A percentile compares a stretch with the other conserved stretches of the same genome.
Evolutionary conservation across 208 protist species (phyloP).

Genomic region (Polymyxa betae): DNA sequence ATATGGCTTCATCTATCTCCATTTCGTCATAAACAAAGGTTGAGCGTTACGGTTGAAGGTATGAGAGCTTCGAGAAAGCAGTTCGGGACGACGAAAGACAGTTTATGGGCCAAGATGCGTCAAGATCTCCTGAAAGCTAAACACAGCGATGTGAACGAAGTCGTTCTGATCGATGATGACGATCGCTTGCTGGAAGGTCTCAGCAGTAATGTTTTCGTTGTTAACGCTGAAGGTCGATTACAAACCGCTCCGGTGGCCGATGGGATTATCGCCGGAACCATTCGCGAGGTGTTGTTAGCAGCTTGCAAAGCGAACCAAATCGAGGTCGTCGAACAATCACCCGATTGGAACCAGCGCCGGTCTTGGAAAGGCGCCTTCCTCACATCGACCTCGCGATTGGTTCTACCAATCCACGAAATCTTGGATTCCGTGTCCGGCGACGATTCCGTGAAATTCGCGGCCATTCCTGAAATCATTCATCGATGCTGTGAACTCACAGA

Average conservation of each 20-base stretch:
- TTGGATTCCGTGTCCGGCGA: not conserved
- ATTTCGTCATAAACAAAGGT: not conserved
- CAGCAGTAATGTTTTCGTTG: conserved; percentile 12
- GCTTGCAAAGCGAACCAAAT: not conserved
- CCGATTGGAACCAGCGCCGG: not conserved
- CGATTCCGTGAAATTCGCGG: not conserved
- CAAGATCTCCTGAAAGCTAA: not conserved
- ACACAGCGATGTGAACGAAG: not conserved
- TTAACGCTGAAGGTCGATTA: not conserved
- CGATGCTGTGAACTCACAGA: not conserved
- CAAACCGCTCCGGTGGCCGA: not conserved
- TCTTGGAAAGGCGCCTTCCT: conserved; percentile 1
- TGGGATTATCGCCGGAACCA: conserved; percentile 2
- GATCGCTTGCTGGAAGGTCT: not conserved
- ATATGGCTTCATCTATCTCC: not conserved
- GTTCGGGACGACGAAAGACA: conserved; percentile 29
- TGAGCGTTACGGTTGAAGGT: not conserved
- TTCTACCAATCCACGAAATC: not conserved
- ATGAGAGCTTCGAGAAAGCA: not conserved
- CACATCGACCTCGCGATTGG: conserved; percentile 12
- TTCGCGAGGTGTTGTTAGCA: not conserved
- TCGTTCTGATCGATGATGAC: conserved; percentile 13
- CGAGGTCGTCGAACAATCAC: not conserved
- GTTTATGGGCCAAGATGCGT: not conserved
- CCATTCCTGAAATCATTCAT: not conserved